A percentile compares a stretch with the other conserved stretches of the same genome.
phyloP scores from a whole-genome alignment of 345 rosid species.

The Hypericum perforatum region DNA sequence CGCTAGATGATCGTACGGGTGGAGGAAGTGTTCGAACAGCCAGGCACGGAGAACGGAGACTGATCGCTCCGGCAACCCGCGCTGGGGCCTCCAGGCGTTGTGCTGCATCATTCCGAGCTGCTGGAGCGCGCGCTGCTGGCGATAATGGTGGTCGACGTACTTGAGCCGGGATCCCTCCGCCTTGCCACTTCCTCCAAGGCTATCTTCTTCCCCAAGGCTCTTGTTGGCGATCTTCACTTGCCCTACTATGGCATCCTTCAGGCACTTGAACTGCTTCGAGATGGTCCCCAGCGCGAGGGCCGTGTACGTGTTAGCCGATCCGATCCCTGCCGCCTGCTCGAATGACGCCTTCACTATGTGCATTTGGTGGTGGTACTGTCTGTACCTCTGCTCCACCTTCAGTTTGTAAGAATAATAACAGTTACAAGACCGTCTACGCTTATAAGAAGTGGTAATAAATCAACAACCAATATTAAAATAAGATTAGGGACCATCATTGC shows the following conservation, averaged over 20 bases:
- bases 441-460: too few relatives aligned
- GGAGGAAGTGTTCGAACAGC: conserved; percentile 98
- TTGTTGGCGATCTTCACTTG: conserved; percentile 78
- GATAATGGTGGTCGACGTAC: conserved; percentile 82
- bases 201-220: conserved; percentile 85
- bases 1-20: conserved; percentile 51
- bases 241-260: conserved; percentile 80
- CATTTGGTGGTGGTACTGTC: conserved; percentile 96
- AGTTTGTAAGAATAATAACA: not conserved
- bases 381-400: conserved; percentile 95
- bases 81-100: conserved; percentile 99
- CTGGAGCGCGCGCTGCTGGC: conserved; percentile 93
- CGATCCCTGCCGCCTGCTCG: conserved; percentile 80
- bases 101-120: conserved; percentile 96
- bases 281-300: conserved; percentile 82
- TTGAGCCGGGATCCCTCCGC: conserved; percentile 85
- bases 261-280: conserved; percentile 86
- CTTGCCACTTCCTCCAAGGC: conserved; percentile 53
- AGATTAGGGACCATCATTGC: too few relatives aligned
- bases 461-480: too few relatives aligned
- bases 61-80: conserved; percentile 91
- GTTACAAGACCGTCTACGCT: too few relatives aligned
- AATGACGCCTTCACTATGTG: conserved; percentile 75
- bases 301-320: conserved; percentile 86
- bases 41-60: conserved; percentile 96